Evolutionary conservation across 2,329 filamentous ascomycete species (phyloP).

Genomic region (Paraphoma chrysanthemicola): DNA sequence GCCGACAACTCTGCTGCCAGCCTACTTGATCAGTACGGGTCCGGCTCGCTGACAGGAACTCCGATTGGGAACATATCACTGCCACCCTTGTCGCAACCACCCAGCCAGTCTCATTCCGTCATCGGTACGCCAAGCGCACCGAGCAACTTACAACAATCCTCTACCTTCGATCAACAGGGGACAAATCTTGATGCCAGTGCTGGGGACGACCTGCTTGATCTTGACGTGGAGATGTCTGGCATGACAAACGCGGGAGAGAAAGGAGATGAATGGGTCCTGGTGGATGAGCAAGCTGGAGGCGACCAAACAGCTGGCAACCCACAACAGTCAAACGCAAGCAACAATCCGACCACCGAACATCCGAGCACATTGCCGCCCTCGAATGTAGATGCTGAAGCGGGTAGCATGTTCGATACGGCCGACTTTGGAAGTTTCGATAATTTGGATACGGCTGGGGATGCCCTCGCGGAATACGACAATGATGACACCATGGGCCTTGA

Average conservation of each 20-base stretch:
- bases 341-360: slow-evolving; percentile 21
- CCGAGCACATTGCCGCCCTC: slow-evolving; percentile 24
- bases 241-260: slow-evolving; percentile 51
- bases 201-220: slow-evolving; percentile 46
- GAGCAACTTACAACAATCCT: slow-evolving; percentile 25
- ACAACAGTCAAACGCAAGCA: slow-evolving; percentile 24
- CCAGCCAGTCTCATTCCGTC: slow-evolving; percentile 65
- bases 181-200: slow-evolving; percentile 31
- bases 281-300: slow-evolving; percentile 31
- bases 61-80: slow-evolving; percentile 67
- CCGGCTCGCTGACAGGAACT: slow-evolving; percentile 66
- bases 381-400: slow-evolving; percentile 36
- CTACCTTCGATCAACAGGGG: slow-evolving; percentile 34
- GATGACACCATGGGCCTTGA: slow-evolving; percentile 48
- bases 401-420: slow-evolving; percentile 47
- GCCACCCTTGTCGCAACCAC: slow-evolving; percentile 60
- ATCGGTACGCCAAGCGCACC: slow-evolving; percentile 61
- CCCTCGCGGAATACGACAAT: slow-evolving; percentile 46
- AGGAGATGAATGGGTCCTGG: slow-evolving; percentile 47
- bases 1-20: slow-evolving; percentile 59
- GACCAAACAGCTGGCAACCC: slow-evolving; percentile 23
- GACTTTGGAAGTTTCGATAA: slow-evolving; percentile 48
- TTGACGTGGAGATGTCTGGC: slow-evolving; percentile 65
- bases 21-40: slow-evolving; percentile 73
- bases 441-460: slow-evolving; percentile 49